Conservation (phyloP, 2,329 filamentous ascomycete genomes). For the Alternaria sp. region DNA sequence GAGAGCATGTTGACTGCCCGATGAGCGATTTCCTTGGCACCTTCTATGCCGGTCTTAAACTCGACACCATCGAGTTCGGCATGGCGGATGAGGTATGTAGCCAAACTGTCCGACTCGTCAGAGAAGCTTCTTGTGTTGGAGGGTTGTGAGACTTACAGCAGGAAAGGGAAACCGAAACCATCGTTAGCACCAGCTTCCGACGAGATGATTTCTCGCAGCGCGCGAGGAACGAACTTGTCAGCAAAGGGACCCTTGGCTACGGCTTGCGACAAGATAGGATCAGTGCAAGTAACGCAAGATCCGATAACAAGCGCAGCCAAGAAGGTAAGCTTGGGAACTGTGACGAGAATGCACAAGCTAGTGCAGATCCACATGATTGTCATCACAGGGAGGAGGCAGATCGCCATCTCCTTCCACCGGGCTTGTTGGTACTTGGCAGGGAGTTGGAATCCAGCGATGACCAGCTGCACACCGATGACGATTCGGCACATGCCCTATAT, state of each 20-base stretch:
- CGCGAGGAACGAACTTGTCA: slow-evolving; percentile 65
- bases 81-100: slow-evolving; percentile 63
- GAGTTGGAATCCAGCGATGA: slow-evolving; percentile 68
- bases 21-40: background rate
- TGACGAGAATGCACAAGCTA: slow-evolving; percentile 61
- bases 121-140: background rate
- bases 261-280: slow-evolving; percentile 67
- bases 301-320: slow-evolving; percentile 61
- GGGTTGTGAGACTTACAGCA: slow-evolving; percentile 39
- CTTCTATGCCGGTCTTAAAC: slow-evolving; percentile 24
- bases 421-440: slow-evolving; percentile 61
- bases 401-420: slow-evolving; percentile 60
- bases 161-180: slow-evolving; percentile 67
- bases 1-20: slow-evolving; percentile 3
- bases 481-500: slow-evolving; percentile 60
- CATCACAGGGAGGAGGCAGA: slow-evolving; percentile 66
- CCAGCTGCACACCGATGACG: slow-evolving; percentile 67
- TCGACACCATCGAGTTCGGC: slow-evolving; percentile 46
- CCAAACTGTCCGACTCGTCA: slow-evolving; percentile 46
- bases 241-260: slow-evolving; percentile 68
- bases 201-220: slow-evolving; percentile 66
- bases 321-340: slow-evolving; percentile 62
- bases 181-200: slow-evolving; percentile 68
- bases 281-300: slow-evolving; percentile 67
- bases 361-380: slow-evolving; percentile 67